Evolutionary conservation across 805 yeast genomes (phyloP), one percentile per base, ranked within the genome.

Genomic region (Starmerella vaccinii): DNA sequence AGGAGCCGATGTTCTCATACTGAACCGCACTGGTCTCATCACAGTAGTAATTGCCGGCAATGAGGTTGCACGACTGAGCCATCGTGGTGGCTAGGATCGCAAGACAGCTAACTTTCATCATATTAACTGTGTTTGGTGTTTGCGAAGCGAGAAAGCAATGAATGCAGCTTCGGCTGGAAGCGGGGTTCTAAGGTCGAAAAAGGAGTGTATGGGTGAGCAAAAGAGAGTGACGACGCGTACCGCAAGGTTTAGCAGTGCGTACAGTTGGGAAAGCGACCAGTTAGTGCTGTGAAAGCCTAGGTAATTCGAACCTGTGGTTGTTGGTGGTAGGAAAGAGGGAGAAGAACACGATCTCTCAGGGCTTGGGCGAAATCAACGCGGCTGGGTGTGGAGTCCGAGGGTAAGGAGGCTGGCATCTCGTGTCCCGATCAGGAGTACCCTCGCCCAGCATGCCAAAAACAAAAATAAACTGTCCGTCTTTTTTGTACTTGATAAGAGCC

Each of bases 21-120:
- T 73, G 71, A 54, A 85, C 74, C 55, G 85, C 89, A 55, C 69
- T 62, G 47, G 84, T 84, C 57, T 77, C 68, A 57, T 76, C 69
- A 72, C 97, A 88, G 78, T 83, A 89, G 75, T 81, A 82, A 74
- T 86, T 86, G 59, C 96, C 95, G 57, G 69, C 75, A 37, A 73
- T 75, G 54, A 67, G 64, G 41, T 69, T 58, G 63, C 82, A 77
- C 24, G 61, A 65, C 43, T 70, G 69, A 37, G 73, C 73, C 30
- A 61, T 56, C 5, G 59, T 65, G 30, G 59, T 56, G 21, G 58
- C 52, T 18, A 58, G 53, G 24, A 59, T 54, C 22, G 59, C 46
- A n/a, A 70, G 61, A 34, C 62, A 60, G 37, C 67, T 54, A 23
- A 61, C 43, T 34, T 37, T 45, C 40, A 56, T 32, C 57, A 57